A percentile compares a stretch with the other conserved stretches of the same genome.
Conservation (phyloP, 1,284 basidiomycete genomes). For the Gymnopus androsaceus region DNA sequence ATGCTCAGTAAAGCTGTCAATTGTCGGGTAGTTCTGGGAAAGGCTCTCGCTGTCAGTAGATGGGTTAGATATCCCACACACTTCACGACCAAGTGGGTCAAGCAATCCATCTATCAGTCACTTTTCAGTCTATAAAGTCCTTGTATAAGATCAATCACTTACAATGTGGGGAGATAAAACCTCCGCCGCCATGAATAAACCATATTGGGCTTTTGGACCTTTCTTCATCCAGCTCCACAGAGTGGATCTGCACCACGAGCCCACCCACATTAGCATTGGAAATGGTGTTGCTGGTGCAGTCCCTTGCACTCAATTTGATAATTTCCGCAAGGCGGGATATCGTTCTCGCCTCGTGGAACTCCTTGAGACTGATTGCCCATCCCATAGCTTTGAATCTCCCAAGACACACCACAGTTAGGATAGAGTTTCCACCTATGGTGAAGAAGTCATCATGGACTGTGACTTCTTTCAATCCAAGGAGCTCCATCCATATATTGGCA, state of each 20-base stretch:
- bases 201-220: background rate
- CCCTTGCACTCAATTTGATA: too few relatives aligned
- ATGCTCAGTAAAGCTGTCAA: background rate
- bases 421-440: conserved; percentile 1
- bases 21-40: background rate
- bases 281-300: too few relatives aligned
- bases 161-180: conserved; percentile 3
- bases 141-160: too few relatives aligned
- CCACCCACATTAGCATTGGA: too few relatives aligned
- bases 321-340: conserved; percentile 2
- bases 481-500: too few relatives aligned
- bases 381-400: background rate
- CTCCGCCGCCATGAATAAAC: conserved; percentile 6
- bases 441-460: conserved; percentile 6
- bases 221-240: background rate
- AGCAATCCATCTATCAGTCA: background rate
- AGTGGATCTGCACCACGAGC: background rate
- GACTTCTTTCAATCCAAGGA: too few relatives aligned
- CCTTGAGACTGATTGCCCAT: background rate
- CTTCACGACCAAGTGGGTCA: background rate
- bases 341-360: conserved; percentile 2
- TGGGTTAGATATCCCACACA: conserved; percentile 5
- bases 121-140: too few relatives aligned
- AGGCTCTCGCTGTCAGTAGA: background rate
- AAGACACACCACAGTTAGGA: background rate